Base-by-base conservation (phyloP, 306 rosid species). In the Cucumis cinereus region DNA sequence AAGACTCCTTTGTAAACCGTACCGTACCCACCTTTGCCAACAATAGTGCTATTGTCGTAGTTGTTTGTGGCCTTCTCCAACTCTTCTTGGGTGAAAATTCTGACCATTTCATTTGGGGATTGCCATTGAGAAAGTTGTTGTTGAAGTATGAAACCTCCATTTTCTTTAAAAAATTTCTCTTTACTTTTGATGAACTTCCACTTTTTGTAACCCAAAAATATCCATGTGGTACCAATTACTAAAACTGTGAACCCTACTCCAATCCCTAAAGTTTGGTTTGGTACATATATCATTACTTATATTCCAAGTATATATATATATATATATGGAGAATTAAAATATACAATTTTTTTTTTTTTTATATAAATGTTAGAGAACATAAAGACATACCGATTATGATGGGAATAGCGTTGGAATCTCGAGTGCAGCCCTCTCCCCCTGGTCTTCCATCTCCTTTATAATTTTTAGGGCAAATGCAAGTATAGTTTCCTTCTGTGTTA, bases 1-100 rank as follows among this genome's bases (percentile, higher is more conserved):
- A 87, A 33, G 5, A 24, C 0, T 33, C 91, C 88, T 62, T 76
- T 82, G 57, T 55, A 88, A 41, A 84, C 85, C 0, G 73, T 82
- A 5, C 85, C 89, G 26, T 8, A 81, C 8, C 89, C 86, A 10
- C 86, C 88, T 17, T 24, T 80, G 0, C 89, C 89, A 2, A 85
- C 40, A 6, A 88, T 63, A 57, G 36, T 40, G 19, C 40, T 75
- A 8, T 78, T 78, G 1, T 82, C 74, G 0, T 62, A 84, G 54
- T 82, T 78, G 54, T 84, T 59, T 7, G 88, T 88, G 22, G 88
- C 89, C 49, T 79, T 85, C 17, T 79, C 56, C 5, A 88, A 63
- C 10, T 88, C 73, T 13, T 20, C 43, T 47, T 45, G 47, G 0
- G 50, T 75, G 20, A 82, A 88, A 8, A 88, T 81, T 71, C 41